Base-by-base conservation (phyloP, 1,139 yeast genomes). In the Tardiomyces blankii region DNA sequence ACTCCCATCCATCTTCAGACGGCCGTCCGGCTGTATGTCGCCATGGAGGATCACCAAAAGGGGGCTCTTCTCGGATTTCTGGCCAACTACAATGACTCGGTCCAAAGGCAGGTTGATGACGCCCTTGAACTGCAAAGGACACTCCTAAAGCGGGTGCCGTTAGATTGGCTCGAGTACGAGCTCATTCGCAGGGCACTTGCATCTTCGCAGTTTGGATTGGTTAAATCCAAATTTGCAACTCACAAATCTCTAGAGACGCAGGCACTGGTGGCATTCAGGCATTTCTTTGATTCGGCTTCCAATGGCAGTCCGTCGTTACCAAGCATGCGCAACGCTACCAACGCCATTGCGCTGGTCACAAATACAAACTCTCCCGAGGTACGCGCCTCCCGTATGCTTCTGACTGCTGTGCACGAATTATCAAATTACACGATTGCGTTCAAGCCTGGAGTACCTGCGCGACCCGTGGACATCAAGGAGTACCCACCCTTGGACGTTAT, bases 401-500 rank as follows among this genome's bases (percentile, higher is more conserved):
- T 62, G 12, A 47, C 51, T 2, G 62, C 65, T 3, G 56, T 64
- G 2, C 51, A 59, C 41, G 59, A 54, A 28, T 46, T 63, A 13
- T 58, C 64, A 2, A 48, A 48, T 14, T 62, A 58, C 45, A 53
- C 63, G 2, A 51, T 63, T 11, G 55, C 58, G 1, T 46, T 63
- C 28, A 50, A 56, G 8, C 59, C 59, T 1, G 63, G 62, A 1
- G 54, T 53, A 1, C 61, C 64, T 2, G 49, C 61, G 9, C 48
- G 48, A 3, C 65, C 67, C 1, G 44, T 51, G 6, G 58, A 60
- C n/a, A 38, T 45, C 13, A 44, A 47, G 30, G 50, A 54, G 38
- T 48, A 52, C 13, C 54, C 58, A 39, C 60, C 67, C 0, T 47
- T 59, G 25, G 57, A 57, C 18, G 53, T 64, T 13, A 55, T 65